Conservation (phyloP, 2,329 filamentous ascomycete species). For the Catunica adiposa region DNA sequence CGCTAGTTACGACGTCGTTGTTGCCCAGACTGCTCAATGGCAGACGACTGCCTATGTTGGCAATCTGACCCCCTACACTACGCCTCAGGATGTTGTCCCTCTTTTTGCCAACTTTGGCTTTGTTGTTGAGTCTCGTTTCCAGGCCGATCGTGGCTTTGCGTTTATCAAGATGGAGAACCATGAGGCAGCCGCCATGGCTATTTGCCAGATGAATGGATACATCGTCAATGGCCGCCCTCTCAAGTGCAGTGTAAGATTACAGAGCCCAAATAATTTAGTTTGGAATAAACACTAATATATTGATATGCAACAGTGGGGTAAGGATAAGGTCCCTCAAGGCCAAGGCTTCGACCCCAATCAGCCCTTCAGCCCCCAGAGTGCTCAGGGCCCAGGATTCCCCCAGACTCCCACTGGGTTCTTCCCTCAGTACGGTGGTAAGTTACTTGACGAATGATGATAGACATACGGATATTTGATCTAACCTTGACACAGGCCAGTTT, state of each 20-base stretch:
- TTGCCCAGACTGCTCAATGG: constrained; percentile 88
- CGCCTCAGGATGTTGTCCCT: constrained; percentile 89
- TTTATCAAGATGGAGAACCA: constrained; percentile 99
- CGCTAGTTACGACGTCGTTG: constrained; percentile 94
- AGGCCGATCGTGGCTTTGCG: constrained; percentile 91
- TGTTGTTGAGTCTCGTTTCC: constrained; percentile 92
- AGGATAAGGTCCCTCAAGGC: constrained; percentile 78
- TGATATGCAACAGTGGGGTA: constrained; percentile 62
- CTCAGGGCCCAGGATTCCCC: constrained; percentile 54
- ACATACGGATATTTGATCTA: constrained; percentile 19
- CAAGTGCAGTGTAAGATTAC: constrained; percentile 84
- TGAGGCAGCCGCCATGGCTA: constrained; percentile 95
- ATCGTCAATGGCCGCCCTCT: constrained; percentile 92
- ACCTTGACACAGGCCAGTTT: constrained; percentile 30
- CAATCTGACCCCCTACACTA: constrained; percentile 94
- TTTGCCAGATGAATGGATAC: constrained; percentile 94
- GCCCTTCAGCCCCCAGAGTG: constrained; percentile 56
- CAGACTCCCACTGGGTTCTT: constrained; percentile 72
- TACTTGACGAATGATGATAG: neutral
- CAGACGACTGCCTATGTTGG: constrained; percentile 98
- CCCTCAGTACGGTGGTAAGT: constrained; percentile 76
- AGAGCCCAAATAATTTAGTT: too few relatives aligned
- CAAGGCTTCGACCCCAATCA: constrained; percentile 65
- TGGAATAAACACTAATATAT: constrained; percentile 18
- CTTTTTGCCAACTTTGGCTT: constrained; percentile 98